Evolutionary conservation across 495 filamentous ascomycete species (phyloP).

Genomic region (Penicillium roqueforti): DNA sequence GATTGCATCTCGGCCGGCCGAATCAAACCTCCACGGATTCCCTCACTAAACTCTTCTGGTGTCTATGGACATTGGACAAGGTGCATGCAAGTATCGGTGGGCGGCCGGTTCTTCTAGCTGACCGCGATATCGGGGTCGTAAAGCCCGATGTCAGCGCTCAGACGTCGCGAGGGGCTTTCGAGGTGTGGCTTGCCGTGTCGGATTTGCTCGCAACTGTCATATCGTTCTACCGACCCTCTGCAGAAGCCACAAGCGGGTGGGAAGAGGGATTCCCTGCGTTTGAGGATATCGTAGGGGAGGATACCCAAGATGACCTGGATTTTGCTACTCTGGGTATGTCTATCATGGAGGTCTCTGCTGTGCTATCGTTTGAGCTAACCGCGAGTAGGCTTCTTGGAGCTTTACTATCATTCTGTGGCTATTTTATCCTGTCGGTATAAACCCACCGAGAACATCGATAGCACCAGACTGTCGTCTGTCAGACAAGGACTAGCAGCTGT

Average conservation of each 20-base stretch:
- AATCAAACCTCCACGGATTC: constrained; percentile 31
- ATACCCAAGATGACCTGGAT: constrained; percentile 21
- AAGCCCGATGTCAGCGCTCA: constrained; percentile 18
- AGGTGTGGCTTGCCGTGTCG: constrained; percentile 50
- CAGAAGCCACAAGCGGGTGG: constrained; percentile 45
- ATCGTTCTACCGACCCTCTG: constrained; percentile 58
- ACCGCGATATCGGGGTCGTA: constrained; percentile 54
- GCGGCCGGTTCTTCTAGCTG: constrained; percentile 60
- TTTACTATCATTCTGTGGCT: constrained; percentile 66
- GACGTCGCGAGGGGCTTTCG: constrained; percentile 36
- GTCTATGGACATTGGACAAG: constrained; percentile 64
- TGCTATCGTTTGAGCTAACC: not conserved
- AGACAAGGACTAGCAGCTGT: constrained; percentile 62
- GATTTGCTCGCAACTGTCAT: constrained; percentile 61
- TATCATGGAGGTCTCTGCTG: not conserved
- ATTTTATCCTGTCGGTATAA: constrained; percentile 55
- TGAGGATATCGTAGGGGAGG: constrained; percentile 62
- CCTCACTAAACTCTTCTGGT: constrained; percentile 59
- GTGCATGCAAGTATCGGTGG: constrained; percentile 60
- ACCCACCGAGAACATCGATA: constrained; percentile 27
- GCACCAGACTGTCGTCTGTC: constrained; percentile 47
- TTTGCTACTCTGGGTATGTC: constrained; percentile 28
- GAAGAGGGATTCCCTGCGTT: constrained; percentile 59
- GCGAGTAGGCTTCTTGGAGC: constrained; percentile 54
- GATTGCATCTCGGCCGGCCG: constrained; percentile 54